Percentiles rank a stretch among this genome's conserved stretches.
phyloP scores from a whole-genome alignment of 805 yeast species.

The Tetrapisispora pingtungensis region DNA sequence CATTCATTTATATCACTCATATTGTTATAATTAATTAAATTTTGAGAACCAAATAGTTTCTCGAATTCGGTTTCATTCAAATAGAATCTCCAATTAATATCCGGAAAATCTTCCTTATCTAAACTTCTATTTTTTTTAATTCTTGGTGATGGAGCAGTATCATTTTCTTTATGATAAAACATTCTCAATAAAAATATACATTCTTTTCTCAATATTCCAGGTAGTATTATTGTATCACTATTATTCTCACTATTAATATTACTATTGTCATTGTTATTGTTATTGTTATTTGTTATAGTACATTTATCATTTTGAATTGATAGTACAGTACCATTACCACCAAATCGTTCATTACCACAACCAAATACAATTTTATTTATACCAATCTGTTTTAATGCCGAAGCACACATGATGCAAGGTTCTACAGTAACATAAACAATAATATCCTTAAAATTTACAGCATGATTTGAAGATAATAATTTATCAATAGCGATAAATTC shows the following conservation, averaged over 20 bases:
- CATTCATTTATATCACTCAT: constrained; percentile 12
- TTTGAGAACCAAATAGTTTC: constrained; percentile 12
- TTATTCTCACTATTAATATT: too few species aligned
- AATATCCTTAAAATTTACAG: constrained; percentile 37
- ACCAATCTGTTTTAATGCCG: constrained; percentile 73
- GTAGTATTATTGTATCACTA: constrained; percentile 38
- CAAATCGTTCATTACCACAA: constrained; percentile 90
- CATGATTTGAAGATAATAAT: constrained; percentile 32
- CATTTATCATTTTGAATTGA: constrained; percentile 41
- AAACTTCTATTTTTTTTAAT: constrained; percentile 62
- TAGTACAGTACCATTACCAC: constrained; percentile 89
- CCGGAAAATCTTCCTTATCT: constrained; percentile 49
- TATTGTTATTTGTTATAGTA: constrained; percentile 9
- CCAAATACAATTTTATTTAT: constrained; percentile 74
- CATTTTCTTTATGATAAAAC: constrained; percentile 80
- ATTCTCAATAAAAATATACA: constrained; percentile 72
- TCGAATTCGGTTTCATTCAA: constrained; percentile 42
- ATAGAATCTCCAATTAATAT: constrained; percentile 45
- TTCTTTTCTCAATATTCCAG: constrained; percentile 73
- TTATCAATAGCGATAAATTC: constrained; percentile 73
- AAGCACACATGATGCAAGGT: constrained; percentile 97
- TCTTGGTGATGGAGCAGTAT: constrained; percentile 73
- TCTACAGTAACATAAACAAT: constrained; percentile 89
- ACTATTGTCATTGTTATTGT: constrained; percentile 3
- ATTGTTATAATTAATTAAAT: constrained; percentile 9